phyloP scores from a whole-genome alignment of 345 rosid species.

The Salix arbutifolia region DNA sequence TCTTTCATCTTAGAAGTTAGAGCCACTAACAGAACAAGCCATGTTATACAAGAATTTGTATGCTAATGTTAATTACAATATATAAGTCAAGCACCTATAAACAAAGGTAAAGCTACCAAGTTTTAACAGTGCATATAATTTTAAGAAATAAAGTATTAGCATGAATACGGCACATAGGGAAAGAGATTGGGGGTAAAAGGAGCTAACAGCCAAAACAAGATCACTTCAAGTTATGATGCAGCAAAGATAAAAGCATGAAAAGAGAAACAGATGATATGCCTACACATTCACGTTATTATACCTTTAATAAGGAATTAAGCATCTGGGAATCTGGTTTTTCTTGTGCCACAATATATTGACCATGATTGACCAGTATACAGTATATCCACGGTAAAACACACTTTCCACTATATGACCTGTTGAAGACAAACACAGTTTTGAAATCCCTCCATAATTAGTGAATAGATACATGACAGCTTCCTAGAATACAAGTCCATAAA shows the following conservation, averaged over 20 bases:
- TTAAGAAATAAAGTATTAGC: too few relatives aligned
- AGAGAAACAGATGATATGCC: background rate
- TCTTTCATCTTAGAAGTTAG: background rate
- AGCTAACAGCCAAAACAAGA: background rate
- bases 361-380: conserved; percentile 65
- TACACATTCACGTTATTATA: conserved; percentile 15
- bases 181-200: background rate
- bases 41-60: too few relatives aligned
- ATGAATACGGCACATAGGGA: background rate
- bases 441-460: conserved; percentile 2
- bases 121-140: too few relatives aligned
- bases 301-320: conserved; percentile 62
- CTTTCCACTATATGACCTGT: conserved; percentile 57
- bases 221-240: background rate
- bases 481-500: conserved; percentile 1
- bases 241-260: background rate
- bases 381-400: conserved; percentile 74
- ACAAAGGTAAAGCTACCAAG: too few relatives aligned
- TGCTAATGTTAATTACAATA: too few relatives aligned
- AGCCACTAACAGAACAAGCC: background rate
- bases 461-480: background rate
- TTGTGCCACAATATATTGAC: conserved; percentile 48
- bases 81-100: too few relatives aligned
- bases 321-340: conserved; percentile 39
- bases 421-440: conserved; percentile 12